Conservation (phyloP, 192 early-diverging fungal genomes). For the Coemansia sp. region DNA sequence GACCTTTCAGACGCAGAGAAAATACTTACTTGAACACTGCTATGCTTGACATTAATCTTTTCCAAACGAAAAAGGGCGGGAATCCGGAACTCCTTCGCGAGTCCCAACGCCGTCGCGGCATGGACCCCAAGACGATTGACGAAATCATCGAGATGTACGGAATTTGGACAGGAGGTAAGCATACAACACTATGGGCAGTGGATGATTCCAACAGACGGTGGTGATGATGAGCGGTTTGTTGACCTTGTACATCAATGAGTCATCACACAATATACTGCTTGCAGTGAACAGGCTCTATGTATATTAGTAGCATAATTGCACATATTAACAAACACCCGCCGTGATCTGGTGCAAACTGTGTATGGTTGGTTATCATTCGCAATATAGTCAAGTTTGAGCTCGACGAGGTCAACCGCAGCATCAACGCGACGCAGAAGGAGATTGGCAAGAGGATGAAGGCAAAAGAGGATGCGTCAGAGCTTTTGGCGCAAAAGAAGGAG, state of each 20-base stretch:
- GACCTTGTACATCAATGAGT: too few species aligned
- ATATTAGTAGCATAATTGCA: too few species aligned
- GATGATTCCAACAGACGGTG: too few species aligned
- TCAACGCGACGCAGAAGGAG: constrained; percentile 91
- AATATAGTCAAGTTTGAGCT: constrained; percentile 76
- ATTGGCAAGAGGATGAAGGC: constrained; percentile 88
- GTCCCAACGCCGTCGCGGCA: constrained; percentile 90
- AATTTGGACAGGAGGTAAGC: constrained; percentile 82
- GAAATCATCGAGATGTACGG: constrained; percentile 87
- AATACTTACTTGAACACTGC: not conserved
- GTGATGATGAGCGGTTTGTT: too few species aligned
- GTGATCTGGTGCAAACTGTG: too few species aligned
- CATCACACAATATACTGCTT: too few species aligned
- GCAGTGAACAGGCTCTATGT: too few species aligned
- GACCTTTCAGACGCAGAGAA: not conserved
- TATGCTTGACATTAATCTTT: constrained; percentile 92
- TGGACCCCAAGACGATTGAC: constrained; percentile 82
- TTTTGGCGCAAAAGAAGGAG: constrained; percentile 73
- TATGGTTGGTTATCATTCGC: too few species aligned
- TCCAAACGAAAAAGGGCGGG: constrained; percentile 88
- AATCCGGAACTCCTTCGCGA: constrained; percentile 90
- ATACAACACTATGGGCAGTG: too few species aligned
- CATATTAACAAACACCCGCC: too few species aligned
- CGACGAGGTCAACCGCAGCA: constrained; percentile 85
- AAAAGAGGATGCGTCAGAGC: constrained; percentile 78